These are phyloP conservation scores for Sporobolomyces phaffii DNA, from an alignment of 768 basidiomycete species.

Conservation along the genomic window DNA sequence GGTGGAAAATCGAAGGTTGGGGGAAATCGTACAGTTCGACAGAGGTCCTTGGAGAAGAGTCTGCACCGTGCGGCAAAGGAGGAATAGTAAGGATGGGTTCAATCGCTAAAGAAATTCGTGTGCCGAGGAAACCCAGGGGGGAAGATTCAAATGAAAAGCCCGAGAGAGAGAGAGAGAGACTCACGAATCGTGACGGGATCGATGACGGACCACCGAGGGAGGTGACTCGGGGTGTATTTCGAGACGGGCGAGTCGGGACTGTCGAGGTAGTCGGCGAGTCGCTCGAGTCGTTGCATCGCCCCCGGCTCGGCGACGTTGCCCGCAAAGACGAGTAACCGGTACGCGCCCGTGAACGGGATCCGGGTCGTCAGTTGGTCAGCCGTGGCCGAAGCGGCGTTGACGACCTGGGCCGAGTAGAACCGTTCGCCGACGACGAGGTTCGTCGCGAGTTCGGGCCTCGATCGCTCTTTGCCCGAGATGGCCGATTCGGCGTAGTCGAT, in stretches of 20 bases:
- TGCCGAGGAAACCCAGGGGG: no score
- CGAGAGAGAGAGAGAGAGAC: not conserved
- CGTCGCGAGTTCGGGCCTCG: conserved; percentile 35
- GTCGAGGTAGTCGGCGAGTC: conserved; percentile 40
- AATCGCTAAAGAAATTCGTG: no score
- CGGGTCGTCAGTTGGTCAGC: conserved; percentile 33
- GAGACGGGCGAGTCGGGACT: conserved; percentile 34
- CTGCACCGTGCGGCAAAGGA: no score
- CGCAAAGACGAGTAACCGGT: conserved; percentile 37
- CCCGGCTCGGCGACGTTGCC: conserved; percentile 35
- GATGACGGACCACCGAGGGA: conserved; percentile 27
- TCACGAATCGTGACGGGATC: conserved; percentile 47
- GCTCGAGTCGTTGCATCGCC: conserved; percentile 33
- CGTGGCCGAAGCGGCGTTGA: conserved; percentile 35
- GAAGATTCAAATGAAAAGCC: no score
- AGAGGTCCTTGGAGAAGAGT: conserved; percentile 10
- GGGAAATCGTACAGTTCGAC: conserved; percentile 39
- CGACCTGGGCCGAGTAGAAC: conserved; percentile 39
- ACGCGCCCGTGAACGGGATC: conserved; percentile 38
- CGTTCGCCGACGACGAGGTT: conserved; percentile 39
- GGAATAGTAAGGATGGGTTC: no score
- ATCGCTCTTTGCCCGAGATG: conserved; percentile 21
- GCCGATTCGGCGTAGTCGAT: conserved; percentile 41
- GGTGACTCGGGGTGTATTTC: conserved; percentile 39
- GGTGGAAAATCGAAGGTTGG: conserved; percentile 36